Percentiles rank a stretch among this genome's conserved stretches.
Evolutionary conservation across 163 green algal species (phyloP).

Genomic region (Scenedesmus sp.): DNA sequence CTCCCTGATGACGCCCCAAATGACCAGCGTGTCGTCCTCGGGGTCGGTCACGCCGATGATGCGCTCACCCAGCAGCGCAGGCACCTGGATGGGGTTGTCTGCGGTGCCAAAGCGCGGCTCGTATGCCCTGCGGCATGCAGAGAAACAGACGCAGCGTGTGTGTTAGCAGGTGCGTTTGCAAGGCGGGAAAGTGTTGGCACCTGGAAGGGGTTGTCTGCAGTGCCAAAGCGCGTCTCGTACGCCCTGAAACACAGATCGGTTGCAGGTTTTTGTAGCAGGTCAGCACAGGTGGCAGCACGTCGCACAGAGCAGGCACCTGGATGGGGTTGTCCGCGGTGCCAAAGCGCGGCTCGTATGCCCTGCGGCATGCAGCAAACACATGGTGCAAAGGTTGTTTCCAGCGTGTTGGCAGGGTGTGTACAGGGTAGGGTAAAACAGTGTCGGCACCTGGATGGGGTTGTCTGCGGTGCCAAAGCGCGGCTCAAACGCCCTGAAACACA

Average conservation of each 20-base stretch:
- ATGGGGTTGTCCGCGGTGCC: constrained; percentile 80
- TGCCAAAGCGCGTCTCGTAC: too few species aligned
- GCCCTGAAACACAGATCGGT: constrained; percentile 55
- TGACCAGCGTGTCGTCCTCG: constrained; percentile 79
- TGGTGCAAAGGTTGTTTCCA: too few species aligned
- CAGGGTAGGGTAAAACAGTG: too few species aligned
- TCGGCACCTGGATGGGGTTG: too few species aligned
- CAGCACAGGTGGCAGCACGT: too few species aligned
- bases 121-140: constrained; percentile 62
- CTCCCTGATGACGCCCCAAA: constrained; percentile 77
- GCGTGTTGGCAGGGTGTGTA: not conserved
- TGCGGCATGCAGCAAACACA: constrained; percentile 13
- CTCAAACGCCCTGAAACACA: too few species aligned
- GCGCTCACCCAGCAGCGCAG: constrained; percentile 59
- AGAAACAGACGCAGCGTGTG: not conserved
- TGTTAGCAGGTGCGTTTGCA: too few species aligned
- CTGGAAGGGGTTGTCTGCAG: too few species aligned
- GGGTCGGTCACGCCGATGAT: constrained; percentile 84
- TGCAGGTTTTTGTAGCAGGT: too few species aligned
- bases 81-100: constrained; percentile 78
- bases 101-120: constrained; percentile 77
- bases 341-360: constrained; percentile 77
- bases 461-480: too few species aligned
- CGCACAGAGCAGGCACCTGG: constrained; percentile 62
- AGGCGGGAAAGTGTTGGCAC: too few species aligned